Evolutionary conservation across 2,329 filamentous ascomycete species (phyloP).

Genomic region (Ceratocystiopsis minuta): DNA sequence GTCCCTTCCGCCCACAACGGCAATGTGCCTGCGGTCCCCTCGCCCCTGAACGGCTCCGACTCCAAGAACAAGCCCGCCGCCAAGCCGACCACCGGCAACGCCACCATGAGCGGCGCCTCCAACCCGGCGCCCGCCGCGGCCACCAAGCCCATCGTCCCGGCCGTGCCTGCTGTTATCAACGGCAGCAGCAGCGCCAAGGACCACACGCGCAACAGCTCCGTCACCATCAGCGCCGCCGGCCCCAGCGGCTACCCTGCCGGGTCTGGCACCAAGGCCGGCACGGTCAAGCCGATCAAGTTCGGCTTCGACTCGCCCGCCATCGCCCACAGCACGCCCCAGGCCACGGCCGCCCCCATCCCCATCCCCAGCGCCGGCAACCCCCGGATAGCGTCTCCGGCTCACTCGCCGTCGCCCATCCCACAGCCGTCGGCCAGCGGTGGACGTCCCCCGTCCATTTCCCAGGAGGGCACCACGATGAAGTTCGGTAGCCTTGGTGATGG

Average conservation of each 20-base stretch:
- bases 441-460: slow-evolving; percentile 63
- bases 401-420: slow-evolving; percentile 85
- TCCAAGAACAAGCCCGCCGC: slow-evolving; percentile 2
- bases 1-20: slow-evolving; percentile 11
- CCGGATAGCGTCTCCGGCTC: slow-evolving; percentile 64
- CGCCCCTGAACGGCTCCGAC: slow-evolving; percentile 67
- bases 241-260: slow-evolving; percentile 47
- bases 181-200: slow-evolving; percentile 43
- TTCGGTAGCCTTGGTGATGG: slow-evolving; percentile 78
- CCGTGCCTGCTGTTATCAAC: slow-evolving; percentile 48
- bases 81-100: not conserved
- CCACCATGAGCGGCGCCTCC: slow-evolving; percentile 4
- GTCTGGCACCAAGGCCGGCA: slow-evolving; percentile 37
- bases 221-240: slow-evolving; percentile 77
- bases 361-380: slow-evolving; percentile 40
- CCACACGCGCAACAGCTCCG: slow-evolving; percentile 72
- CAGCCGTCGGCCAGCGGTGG: slow-evolving; percentile 71
- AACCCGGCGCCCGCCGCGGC: not conserved
- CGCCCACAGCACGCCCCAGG: slow-evolving; percentile 48
- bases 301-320: slow-evolving; percentile 57
- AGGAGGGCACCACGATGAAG: slow-evolving; percentile 48
- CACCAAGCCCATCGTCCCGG: slow-evolving; percentile 33
- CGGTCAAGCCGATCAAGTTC: slow-evolving; percentile 46
- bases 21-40: slow-evolving; percentile 17
- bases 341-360: slow-evolving; percentile 35